phyloP scores from a whole-genome alignment of 495 filamentous ascomycete species.

The Pseudoneurospora amorphoporcata region DNA sequence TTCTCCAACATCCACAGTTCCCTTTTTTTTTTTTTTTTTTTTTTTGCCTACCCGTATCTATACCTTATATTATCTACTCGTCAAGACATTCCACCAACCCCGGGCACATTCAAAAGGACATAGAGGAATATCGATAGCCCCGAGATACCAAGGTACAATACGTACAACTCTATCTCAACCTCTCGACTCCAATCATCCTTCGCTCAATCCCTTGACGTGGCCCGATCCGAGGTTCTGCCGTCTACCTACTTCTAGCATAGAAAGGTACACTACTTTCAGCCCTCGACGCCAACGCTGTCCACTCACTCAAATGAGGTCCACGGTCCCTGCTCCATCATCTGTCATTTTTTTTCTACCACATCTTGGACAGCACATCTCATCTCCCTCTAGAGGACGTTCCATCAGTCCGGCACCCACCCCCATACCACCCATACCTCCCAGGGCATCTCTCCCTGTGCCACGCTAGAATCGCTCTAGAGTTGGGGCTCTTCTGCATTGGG shows the following conservation, averaged over 20 bases:
- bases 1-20: neutral
- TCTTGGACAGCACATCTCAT: neutral
- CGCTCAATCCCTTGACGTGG: neutral
- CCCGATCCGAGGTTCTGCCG: neutral
- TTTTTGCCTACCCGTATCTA: neutral
- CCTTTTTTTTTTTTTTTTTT: neutral
- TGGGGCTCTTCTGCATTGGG: neutral
- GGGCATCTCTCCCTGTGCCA: neutral
- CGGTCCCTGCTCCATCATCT: neutral
- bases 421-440: neutral
- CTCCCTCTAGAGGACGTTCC: neutral
- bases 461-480: neutral
- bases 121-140: neutral
- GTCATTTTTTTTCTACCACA: neutral
- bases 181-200: neutral
- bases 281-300: neutral
- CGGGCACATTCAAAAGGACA: neutral
- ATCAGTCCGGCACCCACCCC: neutral
- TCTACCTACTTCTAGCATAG: neutral
- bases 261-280: neutral
- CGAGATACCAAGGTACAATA: neutral
- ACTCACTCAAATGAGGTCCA: neutral
- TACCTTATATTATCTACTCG: neutral
- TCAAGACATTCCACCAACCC: neutral
- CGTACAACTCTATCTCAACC: neutral